Evolutionary conservation across 2,329 filamentous ascomycete species (phyloP), one percentile per base, ranked within the genome.

Genomic region (Colletotrichum eleusines): DNA sequence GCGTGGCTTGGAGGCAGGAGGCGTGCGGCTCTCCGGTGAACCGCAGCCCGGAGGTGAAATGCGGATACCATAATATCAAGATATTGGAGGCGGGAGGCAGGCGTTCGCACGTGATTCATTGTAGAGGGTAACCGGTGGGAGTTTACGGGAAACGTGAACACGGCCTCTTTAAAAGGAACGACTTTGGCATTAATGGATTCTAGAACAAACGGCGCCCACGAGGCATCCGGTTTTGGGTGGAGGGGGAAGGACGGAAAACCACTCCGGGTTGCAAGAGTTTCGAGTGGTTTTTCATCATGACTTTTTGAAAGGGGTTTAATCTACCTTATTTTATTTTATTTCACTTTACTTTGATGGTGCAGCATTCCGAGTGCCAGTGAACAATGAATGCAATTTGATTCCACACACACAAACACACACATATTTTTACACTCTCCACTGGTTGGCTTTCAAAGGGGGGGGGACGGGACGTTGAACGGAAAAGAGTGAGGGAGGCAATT

Each of bases 41-140:
- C 38, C 55, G 61, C 61, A 55, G 50, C 61, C 35, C 46, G 50
- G 48, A 38, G n/a, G 33, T 20, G n/a, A 12, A 35, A 44, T 55
- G 28, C 38, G 38, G 46, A 46, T 31, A 55, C 50, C 20, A 35
- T 23, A 16, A 35, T 12, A 55, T 14, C 8, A 14, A 26, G 14
- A 26, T 18, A 44, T 9, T 26, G 7, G n/a, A 23, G 7, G 55
- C 8, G 26, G 55, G 18, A 35, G n/a, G 54, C 23, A 42, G 55
- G 18, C 23, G 55, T 58, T 58, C 9, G 14, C 53, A 38, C n/a
- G n/a, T 33, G 33, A n/a, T 1, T 38, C 33, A 12, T 26, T 38
- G 11, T n/a, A 38, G 53, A 14, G 20, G n/a, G 6, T 26, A n/a
- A 31, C 7, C 14, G 38, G 26, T 18, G 53, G 31, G 20, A 23